These are phyloP conservation scores for Fusarium decemcellulare DNA, from an alignment of 2,329 filamentous ascomycete genomes.

Conservation along the genomic window DNA sequence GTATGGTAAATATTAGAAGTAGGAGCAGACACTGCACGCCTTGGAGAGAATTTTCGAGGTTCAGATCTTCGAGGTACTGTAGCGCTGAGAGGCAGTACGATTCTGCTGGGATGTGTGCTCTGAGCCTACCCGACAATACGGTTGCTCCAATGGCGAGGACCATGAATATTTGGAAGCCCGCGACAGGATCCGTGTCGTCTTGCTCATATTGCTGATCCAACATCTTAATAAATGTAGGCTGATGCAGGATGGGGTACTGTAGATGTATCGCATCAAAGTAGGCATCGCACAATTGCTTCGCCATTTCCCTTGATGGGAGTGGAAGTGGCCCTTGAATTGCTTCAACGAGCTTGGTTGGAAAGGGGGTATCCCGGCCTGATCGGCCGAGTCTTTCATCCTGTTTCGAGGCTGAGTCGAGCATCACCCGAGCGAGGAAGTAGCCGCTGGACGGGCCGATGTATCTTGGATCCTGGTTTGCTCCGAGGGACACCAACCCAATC, in stretches of 20 bases:
- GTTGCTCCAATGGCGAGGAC: constrained; percentile 65
- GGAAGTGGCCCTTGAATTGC: constrained; percentile 50
- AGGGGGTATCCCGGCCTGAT: constrained; percentile 15
- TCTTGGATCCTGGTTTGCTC: constrained; percentile 60
- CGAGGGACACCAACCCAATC: constrained; percentile 66
- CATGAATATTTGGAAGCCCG: constrained; percentile 66
- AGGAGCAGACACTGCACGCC: constrained; percentile 65
- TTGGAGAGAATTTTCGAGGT: constrained; percentile 62
- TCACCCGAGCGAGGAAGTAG: constrained; percentile 65
- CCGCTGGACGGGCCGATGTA: constrained; percentile 71
- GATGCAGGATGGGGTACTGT: constrained; percentile 65
- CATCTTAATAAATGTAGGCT: constrained; percentile 58
- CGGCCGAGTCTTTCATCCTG: constrained; percentile 31
- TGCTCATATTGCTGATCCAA: constrained; percentile 54
- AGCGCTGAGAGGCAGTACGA: constrained; percentile 65
- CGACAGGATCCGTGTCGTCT: constrained; percentile 47
- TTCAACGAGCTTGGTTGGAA: constrained; percentile 50
- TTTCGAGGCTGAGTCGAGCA: constrained; percentile 57
- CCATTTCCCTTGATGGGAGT: constrained; percentile 51
- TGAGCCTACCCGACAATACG: constrained; percentile 59
- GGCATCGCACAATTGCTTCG: constrained; percentile 57
- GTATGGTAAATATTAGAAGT: constrained; percentile 63
- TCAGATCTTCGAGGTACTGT: constrained; percentile 60
- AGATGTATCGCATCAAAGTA: constrained; percentile 65
- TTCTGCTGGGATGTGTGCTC: constrained; percentile 61